Evolutionary conservation across 2,329 filamentous ascomycete genomes (phyloP), one percentile per base, ranked within the genome.

Genomic region (Colletotrichum australisinense): DNA sequence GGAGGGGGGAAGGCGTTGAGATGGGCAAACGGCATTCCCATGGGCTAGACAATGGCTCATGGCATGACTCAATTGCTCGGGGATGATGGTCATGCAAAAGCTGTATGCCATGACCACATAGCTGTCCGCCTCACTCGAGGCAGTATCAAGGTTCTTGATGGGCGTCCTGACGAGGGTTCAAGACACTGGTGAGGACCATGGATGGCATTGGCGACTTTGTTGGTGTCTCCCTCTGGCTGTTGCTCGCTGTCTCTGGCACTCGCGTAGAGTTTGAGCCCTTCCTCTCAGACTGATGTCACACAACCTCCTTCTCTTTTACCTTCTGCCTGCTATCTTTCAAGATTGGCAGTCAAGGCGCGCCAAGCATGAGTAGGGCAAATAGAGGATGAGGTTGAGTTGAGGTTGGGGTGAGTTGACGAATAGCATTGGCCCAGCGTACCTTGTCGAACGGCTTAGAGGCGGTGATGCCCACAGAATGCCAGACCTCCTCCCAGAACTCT

Each of bases 401-500:
- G 60, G 65, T 73, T 73, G n/a, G 52, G 60, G 46, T 35, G 32
- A 38, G 60, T 19, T 66, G 55, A 62, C 35, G 46, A 62, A 30
- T 64, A 46, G 35, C 12, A 62, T 59, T 59, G 65, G 46, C 28
- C 67, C 62, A 62, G 71, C 60, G 71, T 73, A 94, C 93, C 84
- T 89, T 81, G 30, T 87, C 84, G 80, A 90, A 95, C 8, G 86
- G 82, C 78, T 85, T 86, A 28, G 93, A 93, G 5, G 94, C 90
- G 75, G 87, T 91, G 76, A 98, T 88, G 56, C 93, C 93, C 3
- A 93, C 93, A 82, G 93, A 95, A 55, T 93, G 87, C 95, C 95
- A 98, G 11, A 95, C 89, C 68, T 95, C 92, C 63, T 89, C 91
- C 96, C 96, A 98, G 81, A 98, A 97, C 1, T 88, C 85, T 28